phyloP scores from a whole-genome alignment of 2,329 filamentous ascomycete genomes.

The Aureobasidium leucospermi region DNA sequence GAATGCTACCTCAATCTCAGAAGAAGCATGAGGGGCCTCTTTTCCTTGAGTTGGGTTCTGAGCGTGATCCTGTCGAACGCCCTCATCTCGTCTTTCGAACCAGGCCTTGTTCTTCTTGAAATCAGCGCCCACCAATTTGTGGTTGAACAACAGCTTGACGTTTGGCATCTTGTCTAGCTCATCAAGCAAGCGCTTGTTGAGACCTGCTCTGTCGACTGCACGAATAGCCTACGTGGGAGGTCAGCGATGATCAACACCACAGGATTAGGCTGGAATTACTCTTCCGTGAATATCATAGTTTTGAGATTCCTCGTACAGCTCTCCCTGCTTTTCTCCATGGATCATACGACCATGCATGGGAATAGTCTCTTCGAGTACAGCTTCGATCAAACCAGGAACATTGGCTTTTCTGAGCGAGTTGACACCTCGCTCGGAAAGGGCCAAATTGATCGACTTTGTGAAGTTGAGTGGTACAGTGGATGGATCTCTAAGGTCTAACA shows the following conservation, averaged over 20 bases:
- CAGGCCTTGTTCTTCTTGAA: conserved; percentile 73
- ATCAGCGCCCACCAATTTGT: conserved; percentile 87
- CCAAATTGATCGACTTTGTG: conserved; percentile 96
- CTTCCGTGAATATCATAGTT: conserved; percentile 83
- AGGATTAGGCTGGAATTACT: conserved; percentile 42
- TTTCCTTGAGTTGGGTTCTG: conserved; percentile 18
- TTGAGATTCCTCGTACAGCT: conserved; percentile 71
- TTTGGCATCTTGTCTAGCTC: conserved; percentile 78
- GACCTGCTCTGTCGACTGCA: conserved; percentile 73
- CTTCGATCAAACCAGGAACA: conserved; percentile 59
- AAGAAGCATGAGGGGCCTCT: conserved; percentile 12
- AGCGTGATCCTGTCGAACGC: conserved; percentile 20
- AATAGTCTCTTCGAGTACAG: conserved; percentile 70
- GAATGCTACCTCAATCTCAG: conserved; percentile 76
- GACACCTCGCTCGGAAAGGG: conserved; percentile 87
- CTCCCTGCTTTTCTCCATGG: conserved; percentile 61
- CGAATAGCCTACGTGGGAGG: conserved; percentile 59
- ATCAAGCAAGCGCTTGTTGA: conserved; percentile 80
- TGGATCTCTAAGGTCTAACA: conserved; percentile 74
- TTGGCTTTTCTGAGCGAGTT: conserved; percentile 71
- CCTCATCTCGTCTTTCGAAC: conserved; percentile 58
- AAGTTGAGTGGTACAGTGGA: conserved; percentile 84
- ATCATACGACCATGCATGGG: conserved; percentile 98
- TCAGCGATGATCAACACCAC: background rate
- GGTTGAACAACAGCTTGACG: conserved; percentile 84